Evolutionary conservation across 2,329 filamentous ascomycete species (phyloP).

Genomic region (Neonectria faginata): DNA sequence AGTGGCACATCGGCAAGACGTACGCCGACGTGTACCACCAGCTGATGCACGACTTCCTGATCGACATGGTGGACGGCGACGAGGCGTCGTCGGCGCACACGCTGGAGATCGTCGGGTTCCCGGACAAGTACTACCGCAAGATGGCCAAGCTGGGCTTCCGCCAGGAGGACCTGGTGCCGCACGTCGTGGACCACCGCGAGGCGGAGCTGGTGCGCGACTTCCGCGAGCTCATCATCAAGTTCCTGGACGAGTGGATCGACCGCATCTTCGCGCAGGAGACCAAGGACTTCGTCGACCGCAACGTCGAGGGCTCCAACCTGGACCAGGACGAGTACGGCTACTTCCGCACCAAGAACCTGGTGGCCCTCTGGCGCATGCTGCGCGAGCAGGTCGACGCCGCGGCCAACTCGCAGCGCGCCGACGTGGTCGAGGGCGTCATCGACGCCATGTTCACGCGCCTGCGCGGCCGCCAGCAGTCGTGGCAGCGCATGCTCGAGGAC

Average conservation of each 20-base stretch:
- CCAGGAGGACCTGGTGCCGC: conserved; percentile 81
- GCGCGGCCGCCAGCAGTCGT: conserved; percentile 82
- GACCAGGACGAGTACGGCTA: conserved; percentile 90
- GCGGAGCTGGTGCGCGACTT: conserved; percentile 93
- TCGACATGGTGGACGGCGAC: conserved; percentile 84
- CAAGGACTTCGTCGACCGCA: conserved; percentile 82
- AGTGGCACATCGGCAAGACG: conserved; percentile 94
- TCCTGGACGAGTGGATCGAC: conserved; percentile 97
- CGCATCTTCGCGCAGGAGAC: conserved; percentile 87
- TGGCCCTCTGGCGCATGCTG: conserved; percentile 98
- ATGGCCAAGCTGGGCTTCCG: conserved; percentile 90
- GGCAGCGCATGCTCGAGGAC: conserved; percentile 89
- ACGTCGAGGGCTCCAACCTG: conserved; percentile 78
- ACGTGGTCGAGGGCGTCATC: conserved; percentile 94
- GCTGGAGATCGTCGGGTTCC: conserved; percentile 93
- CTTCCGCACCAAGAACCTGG: conserved; percentile 90
- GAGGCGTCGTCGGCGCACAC: conserved; percentile 88
- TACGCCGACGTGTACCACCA: conserved; percentile 92
- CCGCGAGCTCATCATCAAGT: conserved; percentile 92
- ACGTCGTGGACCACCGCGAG: conserved; percentile 91
- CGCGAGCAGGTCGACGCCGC: conserved; percentile 91
- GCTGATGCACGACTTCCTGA: conserved; percentile 94
- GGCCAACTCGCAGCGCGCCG: conserved; percentile 83
- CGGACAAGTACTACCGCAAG: conserved; percentile 94
- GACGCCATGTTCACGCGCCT: conserved; percentile 95